Evolutionary conservation across 1,139 yeast species (phyloP).

Genomic region (Geotrichum aggregatum): DNA sequence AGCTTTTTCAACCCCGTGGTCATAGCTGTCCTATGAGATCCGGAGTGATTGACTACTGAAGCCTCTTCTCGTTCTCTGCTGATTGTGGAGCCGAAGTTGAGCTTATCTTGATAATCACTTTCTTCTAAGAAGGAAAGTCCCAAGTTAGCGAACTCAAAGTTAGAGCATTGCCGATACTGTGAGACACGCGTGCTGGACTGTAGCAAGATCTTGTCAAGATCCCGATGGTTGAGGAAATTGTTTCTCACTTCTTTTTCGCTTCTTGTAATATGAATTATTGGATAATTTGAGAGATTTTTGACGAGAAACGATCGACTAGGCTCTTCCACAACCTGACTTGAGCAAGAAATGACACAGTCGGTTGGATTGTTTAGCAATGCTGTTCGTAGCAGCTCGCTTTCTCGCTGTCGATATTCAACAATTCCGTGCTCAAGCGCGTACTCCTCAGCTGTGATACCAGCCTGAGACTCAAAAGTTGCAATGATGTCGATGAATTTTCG

Average conservation of each 20-base stretch:
- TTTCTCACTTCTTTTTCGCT: conserved; percentile 22
- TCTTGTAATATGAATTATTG: conserved; percentile 25
- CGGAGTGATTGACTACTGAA: background rate
- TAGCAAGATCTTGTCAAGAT: conserved; percentile 20
- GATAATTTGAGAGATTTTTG: conserved; percentile 17
- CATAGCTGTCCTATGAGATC: background rate
- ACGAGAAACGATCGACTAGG: conserved; percentile 18
- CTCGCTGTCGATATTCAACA: conserved; percentile 16
- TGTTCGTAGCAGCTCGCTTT: conserved; percentile 21
- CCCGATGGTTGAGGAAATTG: conserved; percentile 19
- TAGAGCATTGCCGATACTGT: conserved; percentile 24
- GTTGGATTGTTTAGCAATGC: conserved; percentile 21
- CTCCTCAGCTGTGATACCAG: conserved; percentile 21
- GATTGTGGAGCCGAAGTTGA: background rate
- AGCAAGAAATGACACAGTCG: conserved; percentile 23
- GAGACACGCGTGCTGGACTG: conserved; percentile 18
- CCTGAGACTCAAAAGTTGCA: conserved; percentile 22
- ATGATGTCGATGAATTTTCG: conserved; percentile 24
- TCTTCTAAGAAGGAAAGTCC: conserved; percentile 14
- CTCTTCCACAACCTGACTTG: conserved; percentile 20
- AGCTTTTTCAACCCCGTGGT: conserved; percentile 22
- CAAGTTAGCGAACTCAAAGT: conserved; percentile 26
- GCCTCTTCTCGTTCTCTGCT: too few species aligned
- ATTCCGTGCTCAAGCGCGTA: conserved; percentile 19
- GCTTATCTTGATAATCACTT: background rate